These are phyloP conservation scores for Ustilago xerochloae DNA, from an alignment of 1,284 basidiomycete genomes.

Conservation along the genomic window DNA sequence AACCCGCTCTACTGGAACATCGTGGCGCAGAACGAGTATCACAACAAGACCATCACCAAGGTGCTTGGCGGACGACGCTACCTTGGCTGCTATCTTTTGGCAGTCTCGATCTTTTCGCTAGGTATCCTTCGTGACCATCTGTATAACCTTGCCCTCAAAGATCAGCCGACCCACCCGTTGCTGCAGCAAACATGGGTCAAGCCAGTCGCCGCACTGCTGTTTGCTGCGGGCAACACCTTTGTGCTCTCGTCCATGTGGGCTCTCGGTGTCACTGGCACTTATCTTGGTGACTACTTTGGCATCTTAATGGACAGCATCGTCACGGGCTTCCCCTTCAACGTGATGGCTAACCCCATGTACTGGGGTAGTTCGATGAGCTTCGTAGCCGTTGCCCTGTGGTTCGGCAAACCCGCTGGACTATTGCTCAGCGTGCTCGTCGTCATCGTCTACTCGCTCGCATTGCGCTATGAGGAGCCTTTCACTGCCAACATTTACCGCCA, in stretches of 20 bases:
- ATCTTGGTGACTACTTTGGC: conserved; percentile 96
- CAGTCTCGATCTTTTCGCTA: conserved; percentile 74
- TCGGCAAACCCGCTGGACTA: conserved; percentile 65
- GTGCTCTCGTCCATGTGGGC: conserved; percentile 91
- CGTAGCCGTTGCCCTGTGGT: conserved; percentile 65
- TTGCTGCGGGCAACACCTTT: conserved; percentile 71
- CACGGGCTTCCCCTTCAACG: conserved; percentile 91
- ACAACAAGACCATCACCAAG: conserved; percentile 64
- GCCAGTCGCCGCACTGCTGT: conserved; percentile 76
- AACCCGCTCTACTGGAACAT: conserved; percentile 97
- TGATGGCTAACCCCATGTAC: conserved; percentile 94
- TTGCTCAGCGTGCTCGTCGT: conserved; percentile 63
- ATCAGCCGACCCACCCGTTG: conserved; percentile 74
- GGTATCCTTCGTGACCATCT: conserved; percentile 49
- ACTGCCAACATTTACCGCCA: conserved; percentile 63
- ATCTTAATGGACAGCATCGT: conserved; percentile 87
- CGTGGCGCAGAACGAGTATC: conserved; percentile 81
- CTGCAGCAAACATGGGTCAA: conserved; percentile 75
- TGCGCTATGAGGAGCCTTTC: conserved; percentile 66
- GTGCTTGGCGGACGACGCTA: conserved; percentile 67
- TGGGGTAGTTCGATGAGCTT: conserved; percentile 66
- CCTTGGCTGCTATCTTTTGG: conserved; percentile 87
- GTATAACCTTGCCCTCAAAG: conserved; percentile 77
- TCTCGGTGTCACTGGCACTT: conserved; percentile 84
- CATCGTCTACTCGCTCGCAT: conserved; percentile 59